Base-by-base conservation (phyloP, 371 early-diverging fungal species). In the Mortierella sp. region DNA sequence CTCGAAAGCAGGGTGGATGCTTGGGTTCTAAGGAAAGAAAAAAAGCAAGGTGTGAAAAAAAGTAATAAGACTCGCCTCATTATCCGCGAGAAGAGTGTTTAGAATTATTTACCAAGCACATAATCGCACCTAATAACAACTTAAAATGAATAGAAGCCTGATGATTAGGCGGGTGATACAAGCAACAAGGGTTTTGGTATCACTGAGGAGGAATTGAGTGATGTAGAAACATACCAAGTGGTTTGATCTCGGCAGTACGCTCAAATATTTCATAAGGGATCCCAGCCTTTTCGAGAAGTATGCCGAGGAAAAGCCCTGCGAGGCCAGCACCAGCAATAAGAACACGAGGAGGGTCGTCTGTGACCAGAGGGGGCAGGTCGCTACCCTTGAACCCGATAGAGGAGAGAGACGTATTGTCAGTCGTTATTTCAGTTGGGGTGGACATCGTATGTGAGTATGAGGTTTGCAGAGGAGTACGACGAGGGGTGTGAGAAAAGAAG, bases 211-310 rank as follows among this genome's bases (percentile, higher is more conserved):
- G 13, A 10, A 47, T 52, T 14, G 52, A 52, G 52, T 13, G 0
- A 26, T 10, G 3, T 5, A 21, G 21, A 13, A 24, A 19, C 50
- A 48, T 55, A 58, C 58, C 58, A n/a, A 58, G 58, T 1, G 58
- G 72, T 11, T 14, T 55, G 31, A 63, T 21, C 28, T 45, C 65
- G 10, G 42, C 31, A 3, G 72, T 26, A 7, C 78, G 60, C 38
- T 76, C 76, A n/a, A 70, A 52, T 21, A 76, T 76, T 3, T n/a
- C 38, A 19, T 77, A 77, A 28, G 70, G 38, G 26, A 77, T 77
- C 4, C 57, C 72, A 6, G 77, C 77, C 21, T 19, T n/a, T 31
- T 71, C 77, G 24, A 77, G 57, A 19, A 77, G 72, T 26, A 44
- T 70, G 26, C 70, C 72, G 14, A 77, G 55, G 44, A 77, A 44